phyloP scores from a whole-genome alignment of 208 protist genomes.

The Polymyxa betae region DNA sequence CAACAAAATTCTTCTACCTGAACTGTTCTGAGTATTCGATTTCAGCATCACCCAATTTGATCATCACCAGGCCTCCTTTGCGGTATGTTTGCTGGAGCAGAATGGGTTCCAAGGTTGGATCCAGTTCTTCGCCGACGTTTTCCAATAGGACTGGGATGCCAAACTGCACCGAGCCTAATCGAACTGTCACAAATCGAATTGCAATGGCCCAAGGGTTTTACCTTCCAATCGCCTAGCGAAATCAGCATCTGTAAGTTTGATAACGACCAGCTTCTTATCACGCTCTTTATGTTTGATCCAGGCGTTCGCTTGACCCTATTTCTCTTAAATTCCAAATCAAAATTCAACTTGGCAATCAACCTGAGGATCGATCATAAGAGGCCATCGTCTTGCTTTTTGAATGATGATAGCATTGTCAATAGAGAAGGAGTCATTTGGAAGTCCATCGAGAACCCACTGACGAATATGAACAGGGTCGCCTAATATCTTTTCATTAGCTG shows the following conservation, averaged over 20 bases:
- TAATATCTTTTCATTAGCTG: constrained; percentile 74
- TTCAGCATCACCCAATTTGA: constrained; percentile 67
- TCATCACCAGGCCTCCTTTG: constrained; percentile 60
- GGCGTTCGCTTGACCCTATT: constrained; percentile 66
- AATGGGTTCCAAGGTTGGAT: constrained; percentile 71
- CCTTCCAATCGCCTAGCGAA: constrained; percentile 67
- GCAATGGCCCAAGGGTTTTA: background rate
- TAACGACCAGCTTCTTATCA: constrained; percentile 84
- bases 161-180: constrained; percentile 91
- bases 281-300: constrained; percentile 71
- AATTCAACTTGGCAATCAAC: background rate
- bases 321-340: constrained; percentile 75
- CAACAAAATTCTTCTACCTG: background rate
- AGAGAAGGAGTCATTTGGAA: constrained; percentile 89
- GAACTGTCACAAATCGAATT: constrained; percentile 71
- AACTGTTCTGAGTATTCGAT: constrained; percentile 68
- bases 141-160: constrained; percentile 87
- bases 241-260: constrained; percentile 67
- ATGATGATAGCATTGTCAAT: constrained; percentile 76
- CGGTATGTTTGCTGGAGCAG: constrained; percentile 71
- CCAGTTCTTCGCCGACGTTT: constrained; percentile 87
- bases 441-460: constrained; percentile 90
- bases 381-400: constrained; percentile 64
- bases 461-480: constrained; percentile 91
- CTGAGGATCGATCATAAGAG: constrained; percentile 70